Evolutionary conservation across 2,329 filamentous ascomycete genomes (phyloP), one percentile per base, ranked within the genome.

Genomic region (Tolypocladium inflatum): DNA sequence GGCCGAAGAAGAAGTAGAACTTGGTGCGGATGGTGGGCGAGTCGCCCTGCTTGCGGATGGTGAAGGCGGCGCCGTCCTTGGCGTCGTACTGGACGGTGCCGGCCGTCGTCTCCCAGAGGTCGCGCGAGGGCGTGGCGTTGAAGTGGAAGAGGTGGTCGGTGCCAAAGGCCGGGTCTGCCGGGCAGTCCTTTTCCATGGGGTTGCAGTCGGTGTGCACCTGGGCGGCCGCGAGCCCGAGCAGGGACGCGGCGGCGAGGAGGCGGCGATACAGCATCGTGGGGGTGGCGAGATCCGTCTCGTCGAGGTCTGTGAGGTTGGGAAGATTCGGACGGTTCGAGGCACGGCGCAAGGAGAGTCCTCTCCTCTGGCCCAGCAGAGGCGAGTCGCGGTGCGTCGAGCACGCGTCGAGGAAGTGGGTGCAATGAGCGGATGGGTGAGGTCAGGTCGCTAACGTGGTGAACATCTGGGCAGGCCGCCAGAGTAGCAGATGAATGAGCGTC

Each of bases 1-100:
- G 84, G 57, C 91, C 91, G 64, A 88, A 93, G 78, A 95, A 91
- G 73, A 96, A 88, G 76, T 91, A 94, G 71, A 91, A 93, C 65
- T 85, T 84, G 53, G 88, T 86, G 63, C 86, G 82, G 61, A 96
- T 82, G 1, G 90, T 95, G 1, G 91, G 89, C 0, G 90, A 88
- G 66, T 95, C 84, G 62, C 86, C 84, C 62, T 84, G 80, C 69
- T 86, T 80, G 58, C 72, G 75, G 73, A 96, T 86, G 55, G 81
- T 87, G 74, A 95, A 92, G 57, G 81, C 76, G 51, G 89, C 88
- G 42, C 88, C 89, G n/a, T 75, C 71, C 0, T 83, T 75, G 52
- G 78, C 69, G 58, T 80, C 79, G 70, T 86, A 91, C 17, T 76
- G 75, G 57, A 93, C 78, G 10, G 73, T 73, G 55, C 89, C 89